These are phyloP conservation scores for Elsinoe arachidis DNA, from an alignment of 2,329 filamentous ascomycete genomes.

Conservation along the genomic window DNA sequence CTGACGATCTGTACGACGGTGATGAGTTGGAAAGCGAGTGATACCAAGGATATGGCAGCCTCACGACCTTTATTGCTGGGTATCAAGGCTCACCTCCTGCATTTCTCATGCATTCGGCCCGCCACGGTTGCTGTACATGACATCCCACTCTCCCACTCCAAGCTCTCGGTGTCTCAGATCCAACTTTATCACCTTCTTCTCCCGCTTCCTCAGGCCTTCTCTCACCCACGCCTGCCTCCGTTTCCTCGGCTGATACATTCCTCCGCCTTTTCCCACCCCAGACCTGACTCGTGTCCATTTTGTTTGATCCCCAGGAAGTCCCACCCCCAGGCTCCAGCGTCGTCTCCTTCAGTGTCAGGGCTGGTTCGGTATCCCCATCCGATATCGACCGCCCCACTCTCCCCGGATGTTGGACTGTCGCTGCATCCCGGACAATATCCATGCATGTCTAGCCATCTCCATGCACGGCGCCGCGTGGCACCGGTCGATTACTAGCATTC, in stretches of 20 bases:
- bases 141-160: not conserved
- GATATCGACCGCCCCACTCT: not conserved
- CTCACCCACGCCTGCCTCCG: not conserved
- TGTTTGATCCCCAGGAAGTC: not conserved
- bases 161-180: not conserved
- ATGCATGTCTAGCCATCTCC: not conserved
- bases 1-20: constrained; percentile 4
- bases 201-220: constrained; percentile 2
- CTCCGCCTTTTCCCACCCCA: not conserved
- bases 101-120: not conserved
- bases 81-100: not conserved
- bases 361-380: constrained; percentile 1
- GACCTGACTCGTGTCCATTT: not conserved
- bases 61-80: not conserved
- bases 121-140: not conserved
- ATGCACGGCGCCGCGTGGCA: constrained; percentile 4
- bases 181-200: not conserved
- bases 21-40: not conserved
- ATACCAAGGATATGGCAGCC: not conserved
- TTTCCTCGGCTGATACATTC: not conserved
- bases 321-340: not conserved
- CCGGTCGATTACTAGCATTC: not conserved
- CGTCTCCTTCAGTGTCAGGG: not conserved
- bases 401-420: not conserved
- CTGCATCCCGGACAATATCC: not conserved